Evolutionary conservation across 805 yeast species (phyloP), one percentile per base, ranked within the genome.

Genomic region (Barnettozyma pratensis): DNA sequence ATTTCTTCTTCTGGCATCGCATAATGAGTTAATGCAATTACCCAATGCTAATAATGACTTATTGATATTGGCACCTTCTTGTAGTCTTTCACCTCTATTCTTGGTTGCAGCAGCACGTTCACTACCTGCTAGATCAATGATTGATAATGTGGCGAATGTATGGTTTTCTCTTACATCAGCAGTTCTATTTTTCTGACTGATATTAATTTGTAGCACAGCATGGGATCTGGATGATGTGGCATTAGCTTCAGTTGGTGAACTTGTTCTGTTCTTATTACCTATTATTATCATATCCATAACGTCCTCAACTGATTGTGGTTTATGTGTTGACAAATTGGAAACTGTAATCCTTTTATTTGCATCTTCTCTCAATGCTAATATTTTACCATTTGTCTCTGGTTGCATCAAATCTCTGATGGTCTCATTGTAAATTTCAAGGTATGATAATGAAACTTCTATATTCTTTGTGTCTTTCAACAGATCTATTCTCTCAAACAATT

Each of bases 21-120:
- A 87, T 39, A 91, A 71, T 1, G 97, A 96, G 65, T 89, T 90
- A 53, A 92, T 91, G 66, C 97, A 92, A 61, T 90, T 91, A 0
- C 97, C 98, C 41, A 92, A 72, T 0, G 98, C 96, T 43, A 92
- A 67, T 41, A 92, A 70, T 0, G 97, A 89, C 62, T 83, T 80
- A 69, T 92, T 92, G 61, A 92, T 92, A 63, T 88, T 88, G 11
- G 97, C 98, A 29, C 98, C 97, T 64, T 92, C 98, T 48, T 80
- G 78, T 11, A 92, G 72, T 43, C 96, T 69, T 31, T 75, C 78
- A 0, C 98, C 98, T 41, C 89, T 67, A 64, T 92, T 92, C 55
- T 79, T 80, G 0, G 98, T 90, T 0, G 94, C 85, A 0, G 94
- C 82, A 0, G 98, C 98, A 39, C 98, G 72, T 68, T 92, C 98